Evolutionary conservation across 1,139 yeast genomes (phyloP), one percentile per base, ranked within the genome.

Genomic region (Arxiozyma slooffiae): DNA sequence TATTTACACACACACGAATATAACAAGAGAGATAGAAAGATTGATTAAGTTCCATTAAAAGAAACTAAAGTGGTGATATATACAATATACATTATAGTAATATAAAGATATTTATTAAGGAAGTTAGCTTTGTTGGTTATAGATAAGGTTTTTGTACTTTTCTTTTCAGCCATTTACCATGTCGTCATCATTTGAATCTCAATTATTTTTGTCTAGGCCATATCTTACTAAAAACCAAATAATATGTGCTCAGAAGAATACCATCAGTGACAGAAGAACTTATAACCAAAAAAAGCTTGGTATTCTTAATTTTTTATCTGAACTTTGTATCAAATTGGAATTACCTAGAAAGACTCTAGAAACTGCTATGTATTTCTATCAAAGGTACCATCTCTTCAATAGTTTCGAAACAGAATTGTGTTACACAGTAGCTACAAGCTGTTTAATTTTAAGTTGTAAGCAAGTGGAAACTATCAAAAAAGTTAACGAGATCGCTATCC

Each of bases 381-480:
- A 85, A 58, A 70, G 89, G 52, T 86, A 75, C 63, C 85, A 78
- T 61, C 71, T 86, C 22, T 80, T 81, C 66, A 82, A 82, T 62
- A 68, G 69, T 55, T 82, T 82, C 59, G 81, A 78, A 52, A 67
- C 70, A 1, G 67, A 61, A 24, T 50, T 64, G 21, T 68, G 71
- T 49, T 63, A 70, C 59, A 82, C 82, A 43, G 78, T 85, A 22
- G 89, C 87, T 0, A 68, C 85, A 5, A 78, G 95, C 6, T 79
- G 94, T 53, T 63, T 92, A n/a, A 79, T 88, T 54, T 75, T 89
- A 38, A 87, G 97, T 3, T 75, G 85, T 44, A 90, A 92, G 66
- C 81, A 82, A 58, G 96, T 88, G 62, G 97, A 90, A 63, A 89
- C 95, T 42, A 82, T 90, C 41, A 90, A 90, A 67, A 85, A 86